Conservation (phyloP, 1,284 basidiomycete genomes). For the Heliocybe sulcata region DNA sequence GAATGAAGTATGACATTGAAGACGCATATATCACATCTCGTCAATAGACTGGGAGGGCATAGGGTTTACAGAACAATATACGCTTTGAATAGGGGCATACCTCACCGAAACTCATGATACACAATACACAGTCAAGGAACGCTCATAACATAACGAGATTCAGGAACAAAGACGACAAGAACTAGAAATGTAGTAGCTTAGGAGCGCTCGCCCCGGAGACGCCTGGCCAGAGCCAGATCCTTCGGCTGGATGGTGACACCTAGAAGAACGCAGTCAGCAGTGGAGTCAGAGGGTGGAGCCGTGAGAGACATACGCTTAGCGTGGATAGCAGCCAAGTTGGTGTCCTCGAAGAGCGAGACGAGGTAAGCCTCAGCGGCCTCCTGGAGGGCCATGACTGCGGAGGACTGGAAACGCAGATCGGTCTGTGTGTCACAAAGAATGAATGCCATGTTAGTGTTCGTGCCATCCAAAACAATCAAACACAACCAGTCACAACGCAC, state of each 20-base stretch:
- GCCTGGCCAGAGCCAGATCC: slow-evolving; percentile 52
- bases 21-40: background rate
- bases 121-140: background rate
- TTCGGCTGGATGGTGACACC: slow-evolving; percentile 33
- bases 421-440: slow-evolving; percentile 36
- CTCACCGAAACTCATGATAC: slow-evolving; percentile 2
- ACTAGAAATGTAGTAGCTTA: slow-evolving; percentile 14
- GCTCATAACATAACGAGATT: background rate
- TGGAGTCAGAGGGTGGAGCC: background rate
- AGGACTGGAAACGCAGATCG: slow-evolving; percentile 72
- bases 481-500: slow-evolving; percentile 27
- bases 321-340: slow-evolving; percentile 57
- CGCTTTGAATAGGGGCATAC: background rate
- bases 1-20: too few relatives aligned
- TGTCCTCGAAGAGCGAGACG: slow-evolving; percentile 60
- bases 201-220: slow-evolving; percentile 42
- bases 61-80: slow-evolving; percentile 1
- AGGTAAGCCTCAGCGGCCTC: slow-evolving; percentile 70
- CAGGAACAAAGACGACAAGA: background rate
- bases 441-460: slow-evolving; percentile 9
- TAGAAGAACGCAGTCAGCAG: background rate
- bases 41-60: background rate
- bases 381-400: slow-evolving; percentile 61
- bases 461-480: background rate
- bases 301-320: slow-evolving; percentile 36